Percentiles rank a stretch among this genome's conserved stretches.
These are phyloP conservation scores for Cutaneotrichosporon sp. DNA, from an alignment of 1,284 basidiomycete species.

Conservation along the genomic window DNA sequence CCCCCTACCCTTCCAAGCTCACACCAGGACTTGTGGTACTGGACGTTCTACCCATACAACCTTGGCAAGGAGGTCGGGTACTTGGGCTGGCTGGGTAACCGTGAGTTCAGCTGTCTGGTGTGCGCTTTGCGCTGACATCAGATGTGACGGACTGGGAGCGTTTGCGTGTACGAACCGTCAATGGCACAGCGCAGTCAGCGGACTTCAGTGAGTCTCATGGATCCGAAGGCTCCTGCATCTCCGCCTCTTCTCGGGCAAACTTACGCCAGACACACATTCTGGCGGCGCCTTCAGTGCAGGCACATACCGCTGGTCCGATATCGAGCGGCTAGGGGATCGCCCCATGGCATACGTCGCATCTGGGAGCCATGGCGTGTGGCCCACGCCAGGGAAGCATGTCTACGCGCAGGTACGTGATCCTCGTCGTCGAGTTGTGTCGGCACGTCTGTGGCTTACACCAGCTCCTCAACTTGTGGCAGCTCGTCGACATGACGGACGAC, in stretches of 20 bases:
- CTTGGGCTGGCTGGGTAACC: slow-evolving; percentile 49
- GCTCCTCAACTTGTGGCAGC: slow-evolving; percentile 35
- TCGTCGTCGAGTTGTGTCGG: slow-evolving; percentile 24
- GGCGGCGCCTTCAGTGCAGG: slow-evolving; percentile 42
- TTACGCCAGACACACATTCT: slow-evolving; percentile 37
- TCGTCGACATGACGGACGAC: slow-evolving; percentile 49
- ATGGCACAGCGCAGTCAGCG: slow-evolving; percentile 42
- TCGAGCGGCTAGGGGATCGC: slow-evolving; percentile 32
- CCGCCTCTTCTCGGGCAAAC: neutral
- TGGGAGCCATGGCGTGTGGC: slow-evolving; percentile 51
- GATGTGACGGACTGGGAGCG: slow-evolving; percentile 52
- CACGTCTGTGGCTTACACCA: slow-evolving; percentile 35
- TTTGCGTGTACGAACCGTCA: slow-evolving; percentile 43
- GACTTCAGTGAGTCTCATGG: slow-evolving; percentile 41
- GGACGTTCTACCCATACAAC: slow-evolving; percentile 51
- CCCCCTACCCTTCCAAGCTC: neutral
- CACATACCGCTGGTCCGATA: slow-evolving; percentile 47
- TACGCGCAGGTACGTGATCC: slow-evolving; percentile 41
- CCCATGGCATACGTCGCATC: slow-evolving; percentile 48
- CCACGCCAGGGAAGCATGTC: slow-evolving; percentile 43
- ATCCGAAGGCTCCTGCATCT: neutral
- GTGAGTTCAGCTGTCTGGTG: slow-evolving; percentile 24
- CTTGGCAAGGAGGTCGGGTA: slow-evolving; percentile 46
- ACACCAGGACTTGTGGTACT: slow-evolving; percentile 10
- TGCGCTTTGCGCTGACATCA: slow-evolving; percentile 15